Evolutionary conservation across 139 green algal genomes (phyloP).

Genomic region (Parachlorella kessleri): DNA sequence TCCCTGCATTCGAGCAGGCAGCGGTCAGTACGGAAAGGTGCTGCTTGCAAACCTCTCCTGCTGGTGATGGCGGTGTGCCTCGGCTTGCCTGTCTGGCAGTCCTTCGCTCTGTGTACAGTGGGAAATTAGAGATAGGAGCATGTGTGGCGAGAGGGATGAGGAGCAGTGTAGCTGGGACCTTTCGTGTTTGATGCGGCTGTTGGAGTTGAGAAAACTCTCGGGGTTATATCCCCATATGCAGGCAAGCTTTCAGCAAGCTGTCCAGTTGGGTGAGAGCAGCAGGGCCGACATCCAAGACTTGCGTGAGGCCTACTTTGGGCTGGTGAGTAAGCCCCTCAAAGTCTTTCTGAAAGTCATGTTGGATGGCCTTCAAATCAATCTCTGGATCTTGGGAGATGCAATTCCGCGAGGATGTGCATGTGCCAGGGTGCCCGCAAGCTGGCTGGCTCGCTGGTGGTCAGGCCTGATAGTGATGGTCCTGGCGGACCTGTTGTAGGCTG

Average conservation of each 20-base stretch:
- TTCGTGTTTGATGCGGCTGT: neutral
- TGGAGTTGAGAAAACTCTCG: too few species aligned
- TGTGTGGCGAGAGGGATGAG: neutral
- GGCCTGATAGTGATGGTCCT: too few species aligned
- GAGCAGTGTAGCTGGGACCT: neutral
- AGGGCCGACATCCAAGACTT: neutral
- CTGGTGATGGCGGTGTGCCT: neutral
- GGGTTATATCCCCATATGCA: slow-evolving; percentile 19
- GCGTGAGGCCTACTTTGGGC: slow-evolving; percentile 27
- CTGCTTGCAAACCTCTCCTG: slow-evolving; percentile 8
- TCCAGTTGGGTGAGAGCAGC: slow-evolving; percentile 10
- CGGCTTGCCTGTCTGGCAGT: too few species aligned
- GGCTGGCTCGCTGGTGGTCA: neutral
- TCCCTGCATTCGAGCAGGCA: slow-evolving; percentile 39
- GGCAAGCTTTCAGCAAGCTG: slow-evolving; percentile 31
- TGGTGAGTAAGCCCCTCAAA: slow-evolving; percentile 32
- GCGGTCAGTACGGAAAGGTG: slow-evolving; percentile 25
- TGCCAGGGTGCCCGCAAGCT: neutral
- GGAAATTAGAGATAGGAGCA: neutral
- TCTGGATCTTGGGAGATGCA: too few species aligned
- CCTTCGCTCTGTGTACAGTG: too few species aligned
- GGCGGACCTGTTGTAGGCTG: too few species aligned
- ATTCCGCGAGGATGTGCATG: too few species aligned
- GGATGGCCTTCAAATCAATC: too few species aligned
- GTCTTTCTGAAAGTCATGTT: too few species aligned